Conservation (phyloP, 2,329 filamentous ascomycete genomes). For the Trichoderma harzianum region DNA sequence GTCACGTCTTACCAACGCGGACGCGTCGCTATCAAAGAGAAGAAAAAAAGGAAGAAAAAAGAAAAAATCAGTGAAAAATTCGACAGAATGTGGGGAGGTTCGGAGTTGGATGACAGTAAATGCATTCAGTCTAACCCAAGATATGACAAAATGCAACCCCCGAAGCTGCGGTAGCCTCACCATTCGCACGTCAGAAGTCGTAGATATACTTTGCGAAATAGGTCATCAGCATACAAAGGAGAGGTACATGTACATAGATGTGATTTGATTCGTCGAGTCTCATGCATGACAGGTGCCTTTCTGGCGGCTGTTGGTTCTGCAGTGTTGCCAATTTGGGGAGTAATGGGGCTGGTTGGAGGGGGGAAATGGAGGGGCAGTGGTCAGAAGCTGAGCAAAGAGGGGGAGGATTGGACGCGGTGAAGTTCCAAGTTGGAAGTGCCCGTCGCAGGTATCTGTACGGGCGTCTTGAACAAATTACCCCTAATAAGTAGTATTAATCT, state of each 20-base stretch:
- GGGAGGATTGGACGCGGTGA: neutral
- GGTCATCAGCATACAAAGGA: fast-evolving
- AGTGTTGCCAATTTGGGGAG: neutral
- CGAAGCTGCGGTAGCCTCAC: neutral
- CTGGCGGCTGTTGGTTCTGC: neutral
- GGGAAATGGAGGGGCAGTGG: neutral
- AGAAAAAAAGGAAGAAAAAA: no score
- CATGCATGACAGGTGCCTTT: neutral
- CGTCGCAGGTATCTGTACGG: no score
- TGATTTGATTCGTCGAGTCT: neutral
- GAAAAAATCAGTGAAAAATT: neutral
- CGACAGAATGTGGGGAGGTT: neutral
- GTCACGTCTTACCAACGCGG: no score
- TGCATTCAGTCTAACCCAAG: neutral
- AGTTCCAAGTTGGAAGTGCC: no score
- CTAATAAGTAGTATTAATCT: no score
- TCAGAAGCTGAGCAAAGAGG: neutral
- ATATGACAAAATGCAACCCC: neutral
- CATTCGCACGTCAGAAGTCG: neutral
- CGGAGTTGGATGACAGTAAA: neutral
- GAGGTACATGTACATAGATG: neutral
- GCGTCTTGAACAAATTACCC: no score
- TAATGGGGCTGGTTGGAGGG: neutral
- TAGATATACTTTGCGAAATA: neutral
- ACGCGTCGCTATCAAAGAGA: no score